phyloP scores from a whole-genome alignment of 148 eudicot genomes.

The Rhododendron ferrugineum region DNA sequence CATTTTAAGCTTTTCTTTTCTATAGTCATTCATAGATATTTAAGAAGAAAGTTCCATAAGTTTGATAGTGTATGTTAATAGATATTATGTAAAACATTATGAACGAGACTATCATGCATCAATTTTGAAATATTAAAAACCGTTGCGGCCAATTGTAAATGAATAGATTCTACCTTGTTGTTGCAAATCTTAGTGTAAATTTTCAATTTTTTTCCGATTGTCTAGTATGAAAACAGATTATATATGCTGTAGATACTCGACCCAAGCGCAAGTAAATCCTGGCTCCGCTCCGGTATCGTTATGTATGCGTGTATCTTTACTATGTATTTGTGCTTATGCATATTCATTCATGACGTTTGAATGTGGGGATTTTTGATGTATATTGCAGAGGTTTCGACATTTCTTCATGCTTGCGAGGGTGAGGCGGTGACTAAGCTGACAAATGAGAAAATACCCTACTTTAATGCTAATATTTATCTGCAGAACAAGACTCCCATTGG shows the following conservation, averaged over 20 bases:
- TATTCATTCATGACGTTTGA: neutral
- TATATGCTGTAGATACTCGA: neutral
- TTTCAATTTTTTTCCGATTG: too few species aligned
- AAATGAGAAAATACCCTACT: constrained; percentile 81
- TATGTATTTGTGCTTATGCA: neutral
- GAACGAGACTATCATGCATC: neutral
- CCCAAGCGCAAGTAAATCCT: neutral
- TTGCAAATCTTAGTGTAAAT: neutral
- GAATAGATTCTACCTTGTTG: neutral
- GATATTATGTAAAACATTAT: neutral
- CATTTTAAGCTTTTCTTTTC: neutral
- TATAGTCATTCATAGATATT: neutral
- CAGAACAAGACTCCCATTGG: constrained; percentile 90
- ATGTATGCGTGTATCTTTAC: neutral
- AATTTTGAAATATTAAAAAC: too few species aligned
- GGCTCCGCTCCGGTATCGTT: neutral
- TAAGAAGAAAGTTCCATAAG: neutral
- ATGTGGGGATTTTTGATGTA: neutral
- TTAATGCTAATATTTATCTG: constrained; percentile 86
- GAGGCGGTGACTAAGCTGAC: constrained; percentile 92
- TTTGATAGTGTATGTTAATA: neutral
- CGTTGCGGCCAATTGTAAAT: neutral
- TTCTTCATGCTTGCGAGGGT: constrained; percentile 82
- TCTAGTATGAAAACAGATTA: neutral
- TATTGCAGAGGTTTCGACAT: constrained; percentile 60